Percentiles rank a stretch among this genome's conserved stretches.
phyloP scores from a whole-genome alignment of 1,139 yeast species.

The Blastobotrys petasosporus region DNA sequence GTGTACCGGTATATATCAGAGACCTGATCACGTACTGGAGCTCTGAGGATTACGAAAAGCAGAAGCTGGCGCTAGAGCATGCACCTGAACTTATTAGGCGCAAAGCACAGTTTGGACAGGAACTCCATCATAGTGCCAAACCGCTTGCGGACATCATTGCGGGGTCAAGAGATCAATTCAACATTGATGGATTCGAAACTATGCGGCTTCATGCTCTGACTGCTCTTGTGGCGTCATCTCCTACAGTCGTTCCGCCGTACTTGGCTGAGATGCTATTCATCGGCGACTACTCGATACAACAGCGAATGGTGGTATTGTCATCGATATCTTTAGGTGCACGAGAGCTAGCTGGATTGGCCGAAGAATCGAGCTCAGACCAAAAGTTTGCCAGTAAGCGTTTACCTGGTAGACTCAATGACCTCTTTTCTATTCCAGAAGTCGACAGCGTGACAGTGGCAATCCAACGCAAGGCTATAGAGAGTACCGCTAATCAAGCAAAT shows the following conservation, averaged over 20 bases:
- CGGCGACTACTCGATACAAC: constrained; percentile 65
- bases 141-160: constrained; percentile 43
- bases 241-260: constrained; percentile 37
- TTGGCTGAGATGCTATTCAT: constrained; percentile 41
- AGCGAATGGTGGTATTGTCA: constrained; percentile 50
- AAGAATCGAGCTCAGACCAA: constrained; percentile 22
- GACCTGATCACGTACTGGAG: constrained; percentile 53
- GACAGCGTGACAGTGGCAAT: constrained; percentile 7
- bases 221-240: constrained; percentile 47
- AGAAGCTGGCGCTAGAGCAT: constrained; percentile 42
- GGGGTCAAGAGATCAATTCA: constrained; percentile 46
- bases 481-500: constrained; percentile 40
- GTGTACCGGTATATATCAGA: constrained; percentile 52
- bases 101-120: constrained; percentile 49
- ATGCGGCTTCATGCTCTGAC: constrained; percentile 46
- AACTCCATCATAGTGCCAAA: constrained; percentile 45
- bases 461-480: constrained; percentile 27
- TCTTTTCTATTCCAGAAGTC: constrained; percentile 13
- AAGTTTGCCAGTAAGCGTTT: constrained; percentile 41
- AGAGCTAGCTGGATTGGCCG: constrained; percentile 48
- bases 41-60: constrained; percentile 50
- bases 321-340: constrained; percentile 49
- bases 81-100: constrained; percentile 54
- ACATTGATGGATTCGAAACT: constrained; percentile 46
- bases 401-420: constrained; percentile 36